Conservation (phyloP, 2,329 filamentous ascomycete species). For the Leptographium galeiforme region DNA sequence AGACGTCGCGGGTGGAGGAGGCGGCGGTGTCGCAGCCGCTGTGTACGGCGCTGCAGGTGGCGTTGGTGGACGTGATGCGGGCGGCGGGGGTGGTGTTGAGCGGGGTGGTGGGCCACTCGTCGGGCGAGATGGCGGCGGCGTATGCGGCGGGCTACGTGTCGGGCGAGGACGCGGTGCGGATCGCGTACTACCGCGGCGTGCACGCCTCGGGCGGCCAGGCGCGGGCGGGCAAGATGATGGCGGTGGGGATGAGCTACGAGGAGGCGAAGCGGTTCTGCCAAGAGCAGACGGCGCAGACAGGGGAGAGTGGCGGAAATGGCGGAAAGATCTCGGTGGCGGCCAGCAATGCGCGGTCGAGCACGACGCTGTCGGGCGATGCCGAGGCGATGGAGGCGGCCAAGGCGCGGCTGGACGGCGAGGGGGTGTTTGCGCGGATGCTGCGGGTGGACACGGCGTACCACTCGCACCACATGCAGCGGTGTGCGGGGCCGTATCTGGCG, state of each 20-base stretch:
- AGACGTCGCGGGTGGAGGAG: conserved; percentile 13
- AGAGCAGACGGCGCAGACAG: not conserved
- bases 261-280: conserved; percentile 1
- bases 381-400: conserved; percentile 17
- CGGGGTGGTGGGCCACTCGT: conserved; percentile 19
- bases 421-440: conserved; percentile 19
- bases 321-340: no score
- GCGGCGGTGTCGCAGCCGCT: conserved; percentile 15
- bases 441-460: conserved; percentile 28
- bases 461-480: conserved; percentile 22
- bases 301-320: no score
- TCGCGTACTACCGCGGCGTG: conserved; percentile 10
- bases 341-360: not conserved
- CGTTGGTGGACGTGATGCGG: conserved; percentile 16
- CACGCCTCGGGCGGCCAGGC: no score
- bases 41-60: conserved; percentile 17
- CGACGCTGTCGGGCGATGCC: conserved; percentile 13
- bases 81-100: conserved; percentile 13
- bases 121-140: conserved; percentile 20
- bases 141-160: conserved; percentile 15
- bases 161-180: conserved; percentile 5
- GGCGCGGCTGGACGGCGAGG: no score
- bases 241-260: conserved; percentile 6
- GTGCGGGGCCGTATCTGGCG: conserved; percentile 4
- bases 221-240: conserved; percentile 12